Conservation (phyloP, 129 eudicot species). For the Lonicera japonica region DNA sequence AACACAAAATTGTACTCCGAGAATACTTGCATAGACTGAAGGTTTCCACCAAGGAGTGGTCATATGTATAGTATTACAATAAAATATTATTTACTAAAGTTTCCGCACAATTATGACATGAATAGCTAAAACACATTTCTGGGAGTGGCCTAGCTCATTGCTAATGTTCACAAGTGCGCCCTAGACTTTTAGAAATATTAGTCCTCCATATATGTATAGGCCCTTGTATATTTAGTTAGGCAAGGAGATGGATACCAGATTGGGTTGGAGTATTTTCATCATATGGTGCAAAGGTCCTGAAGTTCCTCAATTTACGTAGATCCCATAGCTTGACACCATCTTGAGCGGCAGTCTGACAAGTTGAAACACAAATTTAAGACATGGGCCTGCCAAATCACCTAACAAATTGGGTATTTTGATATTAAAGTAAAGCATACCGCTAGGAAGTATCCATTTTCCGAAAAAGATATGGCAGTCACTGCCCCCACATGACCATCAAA, state of each 20-base stretch:
- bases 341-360: conserved; percentile 84
- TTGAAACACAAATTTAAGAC: conserved; percentile 1
- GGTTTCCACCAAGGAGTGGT: no score
- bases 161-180: no score
- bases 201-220: not conserved
- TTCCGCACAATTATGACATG: no score
- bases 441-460: conserved; percentile 87
- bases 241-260: conserved; percentile 37
- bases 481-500: conserved; percentile 85
- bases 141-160: no score
- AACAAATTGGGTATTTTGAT: not conserved
- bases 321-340: conserved; percentile 98
- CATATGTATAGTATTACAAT: no score
- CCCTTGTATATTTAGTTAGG: no score
- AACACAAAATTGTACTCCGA: no score
- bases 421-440: conserved; percentile 52
- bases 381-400: not conserved
- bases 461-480: conserved; percentile 68
- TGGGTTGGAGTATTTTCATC: conserved; percentile 83
- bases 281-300: conserved; percentile 74
- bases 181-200: no score
- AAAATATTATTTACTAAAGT: no score
- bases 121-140: no score
- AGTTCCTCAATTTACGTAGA: conserved; percentile 91
- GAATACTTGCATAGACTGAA: no score